Evolutionary conservation across 129 eudicot species (phyloP).

Genomic region (Heracleum sosnowskyi): DNA sequence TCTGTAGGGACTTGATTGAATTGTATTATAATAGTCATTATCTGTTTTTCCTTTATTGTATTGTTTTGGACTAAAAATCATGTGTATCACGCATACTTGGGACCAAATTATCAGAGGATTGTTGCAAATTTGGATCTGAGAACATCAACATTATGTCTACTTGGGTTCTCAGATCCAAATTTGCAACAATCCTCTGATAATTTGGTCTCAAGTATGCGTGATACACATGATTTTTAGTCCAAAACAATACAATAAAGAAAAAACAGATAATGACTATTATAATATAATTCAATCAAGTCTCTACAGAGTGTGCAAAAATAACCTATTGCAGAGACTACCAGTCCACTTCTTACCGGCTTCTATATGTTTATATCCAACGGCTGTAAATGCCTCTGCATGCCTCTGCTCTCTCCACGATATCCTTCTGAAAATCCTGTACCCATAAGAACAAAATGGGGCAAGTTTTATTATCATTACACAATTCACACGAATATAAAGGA

Average conservation of each 20-base stretch:
- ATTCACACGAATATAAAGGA: neutral
- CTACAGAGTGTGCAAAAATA: neutral
- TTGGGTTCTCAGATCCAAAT: conserved; percentile 85
- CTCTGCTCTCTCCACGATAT: conserved; percentile 84
- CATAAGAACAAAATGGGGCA: conserved; percentile 5
- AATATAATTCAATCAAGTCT: neutral
- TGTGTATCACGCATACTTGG: conserved; percentile 37
- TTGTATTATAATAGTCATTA: neutral
- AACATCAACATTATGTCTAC: no score
- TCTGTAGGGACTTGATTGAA: neutral
- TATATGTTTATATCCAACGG: conserved; percentile 82
- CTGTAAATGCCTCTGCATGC: conserved; percentile 72
- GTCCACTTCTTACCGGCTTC: conserved; percentile 69
- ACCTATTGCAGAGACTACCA: neutral
- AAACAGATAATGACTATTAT: neutral
- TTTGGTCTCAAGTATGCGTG: conserved; percentile 61
- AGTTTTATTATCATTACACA: neutral
- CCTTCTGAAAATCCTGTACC: conserved; percentile 83
- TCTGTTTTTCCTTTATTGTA: neutral
- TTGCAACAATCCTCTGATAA: conserved; percentile 88
- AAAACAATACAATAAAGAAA: neutral
- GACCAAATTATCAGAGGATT: conserved; percentile 89
- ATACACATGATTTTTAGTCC: neutral
- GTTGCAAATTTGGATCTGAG: conserved; percentile 79
- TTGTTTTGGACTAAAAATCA: neutral